Evolutionary conservation across 345 rosid species (phyloP).

Genomic region (Syzygium oleosum): DNA sequence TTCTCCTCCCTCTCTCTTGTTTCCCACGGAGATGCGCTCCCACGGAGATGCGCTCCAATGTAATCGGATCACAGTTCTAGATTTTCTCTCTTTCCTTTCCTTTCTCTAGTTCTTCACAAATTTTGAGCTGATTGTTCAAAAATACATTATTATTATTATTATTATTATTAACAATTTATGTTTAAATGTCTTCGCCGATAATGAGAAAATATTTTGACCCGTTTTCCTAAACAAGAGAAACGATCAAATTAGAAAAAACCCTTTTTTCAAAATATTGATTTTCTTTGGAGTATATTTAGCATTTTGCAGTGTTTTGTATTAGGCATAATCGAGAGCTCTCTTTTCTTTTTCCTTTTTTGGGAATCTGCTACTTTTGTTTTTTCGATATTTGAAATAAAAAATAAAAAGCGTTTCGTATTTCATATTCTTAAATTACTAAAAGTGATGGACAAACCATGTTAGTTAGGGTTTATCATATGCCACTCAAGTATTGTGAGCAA

Average conservation of each 20-base stretch:
- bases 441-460: no score
- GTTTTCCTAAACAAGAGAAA: background rate
- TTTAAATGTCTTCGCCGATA: no score
- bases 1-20: background rate
- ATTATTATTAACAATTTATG: background rate
- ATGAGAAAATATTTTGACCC: background rate
- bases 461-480: no score
- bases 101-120: background rate
- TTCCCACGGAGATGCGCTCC: no score
- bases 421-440: no score
- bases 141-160: no score
- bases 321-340: background rate
- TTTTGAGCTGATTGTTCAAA: background rate
- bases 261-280: no score
- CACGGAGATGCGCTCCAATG: slow-evolving; percentile 44
- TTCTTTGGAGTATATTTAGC: background rate
- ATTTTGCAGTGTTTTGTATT: background rate
- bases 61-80: slow-evolving; percentile 25
- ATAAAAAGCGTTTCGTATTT: no score
- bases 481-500: no score
- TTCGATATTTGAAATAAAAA: no score
- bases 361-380: no score
- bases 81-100: background rate
- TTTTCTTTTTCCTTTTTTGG: no score
- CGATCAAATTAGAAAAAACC: background rate